Conservation (phyloP, 495 filamentous ascomycete species). For the Aspergillus kassunensis region DNA sequence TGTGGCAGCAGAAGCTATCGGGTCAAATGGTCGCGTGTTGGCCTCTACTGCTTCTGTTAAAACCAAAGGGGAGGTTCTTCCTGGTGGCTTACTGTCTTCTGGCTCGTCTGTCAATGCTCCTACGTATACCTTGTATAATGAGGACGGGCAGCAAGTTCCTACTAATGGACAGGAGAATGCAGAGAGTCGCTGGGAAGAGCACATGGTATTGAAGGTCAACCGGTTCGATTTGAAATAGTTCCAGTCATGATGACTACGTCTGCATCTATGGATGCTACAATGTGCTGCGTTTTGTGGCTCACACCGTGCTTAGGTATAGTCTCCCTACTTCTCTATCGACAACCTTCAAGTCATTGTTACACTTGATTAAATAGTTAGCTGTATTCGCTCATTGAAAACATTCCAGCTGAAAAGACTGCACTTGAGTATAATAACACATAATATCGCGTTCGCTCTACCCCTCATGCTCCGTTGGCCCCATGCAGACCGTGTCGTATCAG, state of each 20-base stretch:
- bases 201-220: slow-evolving; percentile 17
- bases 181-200: slow-evolving; percentile 9
- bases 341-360: too few species aligned
- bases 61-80: slow-evolving; percentile 22
- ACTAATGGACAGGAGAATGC: neutral
- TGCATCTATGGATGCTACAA: neutral
- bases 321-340: too few species aligned
- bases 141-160: slow-evolving; percentile 3
- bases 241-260: neutral
- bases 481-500: neutral
- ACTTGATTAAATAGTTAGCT: too few species aligned
- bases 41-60: slow-evolving; percentile 19
- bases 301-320: too few species aligned
- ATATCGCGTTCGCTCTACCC: too few species aligned
- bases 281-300: too few species aligned
- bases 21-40: slow-evolving; percentile 23
- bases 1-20: slow-evolving; percentile 18
- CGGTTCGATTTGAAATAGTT: slow-evolving; percentile 13
- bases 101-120: neutral
- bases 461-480: too few species aligned
- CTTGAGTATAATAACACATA: too few species aligned
- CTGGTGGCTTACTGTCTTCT: neutral
- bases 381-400: too few species aligned
- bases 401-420: too few species aligned
- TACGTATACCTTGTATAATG: slow-evolving; percentile 4